phyloP scores from a whole-genome alignment of 2,329 filamentous ascomycete species.

The Botrytis fabae region DNA sequence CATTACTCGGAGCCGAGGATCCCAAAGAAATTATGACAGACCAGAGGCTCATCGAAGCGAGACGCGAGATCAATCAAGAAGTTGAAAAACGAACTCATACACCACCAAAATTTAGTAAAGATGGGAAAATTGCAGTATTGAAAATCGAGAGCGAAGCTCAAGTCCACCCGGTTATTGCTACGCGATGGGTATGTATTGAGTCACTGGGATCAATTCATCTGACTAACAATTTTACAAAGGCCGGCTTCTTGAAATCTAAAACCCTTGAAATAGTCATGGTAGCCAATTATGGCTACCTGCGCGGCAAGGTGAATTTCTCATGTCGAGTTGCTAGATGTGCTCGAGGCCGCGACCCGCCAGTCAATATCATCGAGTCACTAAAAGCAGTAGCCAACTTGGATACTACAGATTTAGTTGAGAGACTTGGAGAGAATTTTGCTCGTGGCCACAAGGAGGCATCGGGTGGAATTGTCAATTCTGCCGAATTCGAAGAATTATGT shows the following conservation, averaged over 20 bases:
- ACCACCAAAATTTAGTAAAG: constrained; percentile 62
- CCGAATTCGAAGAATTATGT: constrained; percentile 66
- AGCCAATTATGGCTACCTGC: constrained; percentile 65
- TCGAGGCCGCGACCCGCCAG: constrained; percentile 52
- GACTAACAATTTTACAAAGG: constrained; percentile 33
- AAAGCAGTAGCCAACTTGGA: constrained; percentile 51
- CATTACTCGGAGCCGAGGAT: constrained; percentile 51
- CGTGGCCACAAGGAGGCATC: constrained; percentile 67
- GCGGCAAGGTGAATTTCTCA: constrained; percentile 65
- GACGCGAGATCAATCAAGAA: constrained; percentile 60
- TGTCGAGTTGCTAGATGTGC: constrained; percentile 62
- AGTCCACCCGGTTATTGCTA: constrained; percentile 67
- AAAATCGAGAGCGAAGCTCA: constrained; percentile 61
- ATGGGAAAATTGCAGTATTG: constrained; percentile 63
- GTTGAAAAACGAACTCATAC: constrained; percentile 61
- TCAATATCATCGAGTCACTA: constrained; percentile 63
- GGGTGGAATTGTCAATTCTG: constrained; percentile 60
- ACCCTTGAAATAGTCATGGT: constrained; percentile 64
- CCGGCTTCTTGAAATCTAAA: constrained; percentile 57
- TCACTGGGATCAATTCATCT: too few relatives aligned
- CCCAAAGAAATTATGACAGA: constrained; percentile 55
- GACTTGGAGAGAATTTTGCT: constrained; percentile 64
- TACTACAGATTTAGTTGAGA: constrained; percentile 44
- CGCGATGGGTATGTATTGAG: constrained; percentile 51
- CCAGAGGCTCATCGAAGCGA: constrained; percentile 52